Evolutionary conservation across 164 flowering plant species (phyloP), one percentile per base, ranked within the genome.

Genomic region (Magnolia sinica): DNA sequence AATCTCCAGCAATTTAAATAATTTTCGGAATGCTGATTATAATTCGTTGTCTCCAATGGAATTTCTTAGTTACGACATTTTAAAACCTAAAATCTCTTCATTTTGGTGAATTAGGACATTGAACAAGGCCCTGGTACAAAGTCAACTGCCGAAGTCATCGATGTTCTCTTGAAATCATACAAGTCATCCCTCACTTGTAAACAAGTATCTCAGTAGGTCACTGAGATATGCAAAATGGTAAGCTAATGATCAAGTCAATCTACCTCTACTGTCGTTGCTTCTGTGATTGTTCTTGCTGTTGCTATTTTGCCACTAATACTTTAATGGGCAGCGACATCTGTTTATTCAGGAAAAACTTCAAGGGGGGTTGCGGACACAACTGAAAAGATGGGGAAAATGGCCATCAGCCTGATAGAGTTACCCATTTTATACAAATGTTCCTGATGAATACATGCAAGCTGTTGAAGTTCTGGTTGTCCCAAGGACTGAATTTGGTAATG

Each of bases 341-440:
- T 68, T 65, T 20, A 31, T 11, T 31, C n/a, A 27, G 49, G 29
- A 14, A 68, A 24, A 65, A 83, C 79, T 89, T 81, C 50, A n/a
- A 8, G 84, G 51, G 89, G 85, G 64, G 86, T 80, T 55, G 79
- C 85, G 1, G 92, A 89, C 72, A 71, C 89, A 7, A 77, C 87
- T 31, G 94, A 89, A 51, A 92, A 89, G 87, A 71, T 94, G 76
- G 87, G 80, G 19, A 87, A 84, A 71, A 78, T 91, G 87, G 72
- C 83, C 1, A 67, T 92, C 16, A 77, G 87, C 63, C 24, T 23
- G 24, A 23, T 23, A 23, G 0, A 23, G 24, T 23, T 0, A 23
- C 24, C 24, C 24, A 23, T 23, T 23, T 23, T 23, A 23, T 23
- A 23, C 24, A 23, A 23, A 23, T 23, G 24, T 23, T 23, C 24